These are phyloP conservation scores for Plasmodium coatneyi DNA, from an alignment of 169 alveolate genomes.

Conservation along the genomic window DNA sequence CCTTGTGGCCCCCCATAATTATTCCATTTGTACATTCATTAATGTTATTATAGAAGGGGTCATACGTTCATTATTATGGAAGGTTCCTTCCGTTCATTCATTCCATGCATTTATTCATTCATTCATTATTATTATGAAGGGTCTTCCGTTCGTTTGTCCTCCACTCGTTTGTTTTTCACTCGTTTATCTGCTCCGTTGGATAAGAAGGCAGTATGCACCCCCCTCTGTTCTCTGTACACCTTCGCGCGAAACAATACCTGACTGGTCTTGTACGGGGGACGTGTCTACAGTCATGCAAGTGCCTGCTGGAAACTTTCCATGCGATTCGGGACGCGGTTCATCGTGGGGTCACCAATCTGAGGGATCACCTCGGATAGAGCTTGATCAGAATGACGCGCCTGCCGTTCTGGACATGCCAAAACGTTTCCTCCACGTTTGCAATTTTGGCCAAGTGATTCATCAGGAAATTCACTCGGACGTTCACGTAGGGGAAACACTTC, in stretches of 20 bases:
- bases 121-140: too few relatives aligned
- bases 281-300: background rate
- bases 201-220: background rate
- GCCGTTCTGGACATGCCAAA: conserved; percentile 35
- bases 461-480: conserved; percentile 24
- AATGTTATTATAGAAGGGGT: too few relatives aligned
- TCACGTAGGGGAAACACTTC: conserved; percentile 19
- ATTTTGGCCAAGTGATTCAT: conserved; percentile 30
- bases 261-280: background rate
- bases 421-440: conserved; percentile 39
- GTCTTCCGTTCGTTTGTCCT: background rate
- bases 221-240: background rate
- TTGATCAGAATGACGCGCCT: conserved; percentile 40
- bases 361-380: conserved; percentile 32
- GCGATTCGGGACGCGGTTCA: too few relatives aligned
- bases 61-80: too few relatives aligned
- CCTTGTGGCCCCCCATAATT: too few relatives aligned
- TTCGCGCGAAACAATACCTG: background rate
- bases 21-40: too few relatives aligned
- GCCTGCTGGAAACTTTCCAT: background rate
- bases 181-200: background rate
- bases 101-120: too few relatives aligned
- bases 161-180: background rate
- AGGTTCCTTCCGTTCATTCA: too few relatives aligned
- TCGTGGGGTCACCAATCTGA: too few relatives aligned